A percentile compares a stretch with the other conserved stretches of the same genome.
Evolutionary conservation across 768 basidiomycete species (phyloP).

Genomic region (Piloderma croceum): DNA sequence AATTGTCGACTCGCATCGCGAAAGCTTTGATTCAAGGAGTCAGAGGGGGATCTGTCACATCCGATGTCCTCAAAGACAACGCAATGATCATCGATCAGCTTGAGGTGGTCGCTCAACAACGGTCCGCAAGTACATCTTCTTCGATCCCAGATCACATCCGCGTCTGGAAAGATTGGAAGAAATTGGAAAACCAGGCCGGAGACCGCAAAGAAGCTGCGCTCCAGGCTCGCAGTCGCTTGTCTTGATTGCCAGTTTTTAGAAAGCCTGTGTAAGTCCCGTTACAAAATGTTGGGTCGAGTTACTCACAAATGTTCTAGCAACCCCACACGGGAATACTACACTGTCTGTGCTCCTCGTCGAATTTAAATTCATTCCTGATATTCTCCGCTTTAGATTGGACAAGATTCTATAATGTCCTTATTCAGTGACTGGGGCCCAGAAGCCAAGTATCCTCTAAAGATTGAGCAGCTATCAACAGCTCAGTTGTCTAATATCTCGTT

Average conservation of each 20-base stretch:
- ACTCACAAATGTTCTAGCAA: background rate
- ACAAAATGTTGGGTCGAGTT: background rate
- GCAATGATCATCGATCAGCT: slow-evolving; percentile 3
- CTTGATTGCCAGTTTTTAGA: background rate
- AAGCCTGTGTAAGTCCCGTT: background rate
- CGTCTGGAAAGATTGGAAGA: slow-evolving; percentile 2
- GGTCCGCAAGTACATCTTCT: too few relatives aligned
- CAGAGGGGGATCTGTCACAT: slow-evolving; percentile 12
- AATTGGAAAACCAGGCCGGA: background rate
- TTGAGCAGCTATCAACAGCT: slow-evolving; percentile 11
- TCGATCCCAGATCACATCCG: slow-evolving; percentile 3
- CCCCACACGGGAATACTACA: background rate
- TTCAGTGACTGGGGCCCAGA: slow-evolving; percentile 22
- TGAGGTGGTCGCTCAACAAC: slow-evolving; percentile 3
- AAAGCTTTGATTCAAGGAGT: slow-evolving; percentile 20
- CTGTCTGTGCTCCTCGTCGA: background rate
- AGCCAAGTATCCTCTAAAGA: slow-evolving; percentile 15
- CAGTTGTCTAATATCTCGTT: slow-evolving; percentile 17
- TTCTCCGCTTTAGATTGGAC: slow-evolving; percentile 13
- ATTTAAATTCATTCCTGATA: background rate
- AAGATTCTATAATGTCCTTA: slow-evolving; percentile 23
- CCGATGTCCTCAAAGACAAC: slow-evolving; percentile 5
- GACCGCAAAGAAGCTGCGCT: slow-evolving; percentile 3
- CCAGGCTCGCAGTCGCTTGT: slow-evolving; percentile 11
- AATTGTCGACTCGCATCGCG: slow-evolving; percentile 17